Percentiles rank a stretch among this genome's conserved stretches.
Conservation (phyloP, 176 grass and related monocot genomes). For the Pontederia crassipes region DNA sequence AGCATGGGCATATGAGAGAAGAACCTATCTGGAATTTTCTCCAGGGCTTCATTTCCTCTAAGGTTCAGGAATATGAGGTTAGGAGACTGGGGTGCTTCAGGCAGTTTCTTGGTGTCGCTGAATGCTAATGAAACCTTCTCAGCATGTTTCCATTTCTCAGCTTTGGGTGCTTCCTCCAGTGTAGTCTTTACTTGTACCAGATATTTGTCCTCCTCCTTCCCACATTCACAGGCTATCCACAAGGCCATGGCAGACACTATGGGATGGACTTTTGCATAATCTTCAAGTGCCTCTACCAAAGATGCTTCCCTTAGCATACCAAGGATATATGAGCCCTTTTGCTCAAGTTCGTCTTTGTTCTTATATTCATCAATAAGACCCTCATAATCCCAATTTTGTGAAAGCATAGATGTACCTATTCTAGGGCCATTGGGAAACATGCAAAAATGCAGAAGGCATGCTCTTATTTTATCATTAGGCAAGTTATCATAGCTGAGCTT, state of each 20-base stretch:
- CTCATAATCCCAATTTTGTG: slow-evolving; percentile 67
- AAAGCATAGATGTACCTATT: slow-evolving; percentile 64
- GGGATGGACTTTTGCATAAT: slow-evolving; percentile 68
- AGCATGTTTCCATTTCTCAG: slow-evolving; percentile 59
- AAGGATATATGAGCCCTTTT: slow-evolving; percentile 72
- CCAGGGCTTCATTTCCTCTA: slow-evolving; percentile 40
- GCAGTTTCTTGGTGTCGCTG: slow-evolving; percentile 63
- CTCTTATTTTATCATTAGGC: slow-evolving; percentile 49
- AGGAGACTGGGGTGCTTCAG: slow-evolving; percentile 52
- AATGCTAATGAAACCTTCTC: slow-evolving; percentile 68
- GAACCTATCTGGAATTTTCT: slow-evolving; percentile 70
- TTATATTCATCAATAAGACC: slow-evolving; percentile 78
- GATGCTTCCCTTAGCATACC: slow-evolving; percentile 71
- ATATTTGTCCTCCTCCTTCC: slow-evolving; percentile 67
- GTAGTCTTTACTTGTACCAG: slow-evolving; percentile 36
- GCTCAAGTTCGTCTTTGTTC: slow-evolving; percentile 61
- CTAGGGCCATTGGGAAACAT: slow-evolving; percentile 52
- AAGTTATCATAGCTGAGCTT: slow-evolving; percentile 71
- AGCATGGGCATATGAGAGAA: slow-evolving; percentile 71
- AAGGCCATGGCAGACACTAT: slow-evolving; percentile 80
- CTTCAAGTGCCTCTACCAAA: slow-evolving; percentile 48
- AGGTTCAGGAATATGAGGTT: slow-evolving; percentile 57
- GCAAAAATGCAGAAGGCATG: slow-evolving; percentile 57
- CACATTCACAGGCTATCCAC: slow-evolving; percentile 75
- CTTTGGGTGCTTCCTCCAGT: slow-evolving; percentile 57